Evolutionary conservation across 768 basidiomycete genomes (phyloP).

Genomic region (Coprinellus micaceus): DNA sequence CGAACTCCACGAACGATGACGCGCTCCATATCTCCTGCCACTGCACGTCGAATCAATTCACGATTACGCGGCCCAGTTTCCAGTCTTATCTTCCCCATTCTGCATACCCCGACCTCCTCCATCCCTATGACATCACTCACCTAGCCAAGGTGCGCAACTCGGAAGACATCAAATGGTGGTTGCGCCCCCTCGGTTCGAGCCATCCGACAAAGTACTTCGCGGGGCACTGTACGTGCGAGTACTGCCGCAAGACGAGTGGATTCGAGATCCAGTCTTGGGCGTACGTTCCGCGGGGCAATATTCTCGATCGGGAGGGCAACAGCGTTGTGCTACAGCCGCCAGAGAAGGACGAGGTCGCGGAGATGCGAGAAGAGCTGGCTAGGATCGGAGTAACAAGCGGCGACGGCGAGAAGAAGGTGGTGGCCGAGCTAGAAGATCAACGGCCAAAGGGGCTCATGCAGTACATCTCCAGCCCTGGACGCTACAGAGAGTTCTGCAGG

Average conservation of each 20-base stretch:
- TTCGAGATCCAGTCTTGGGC: conserved; percentile 28
- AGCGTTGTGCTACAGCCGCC: conserved; percentile 14
- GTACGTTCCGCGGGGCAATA: conserved; percentile 25
- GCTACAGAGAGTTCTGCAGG: conserved; percentile 26
- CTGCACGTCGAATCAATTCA: conserved; percentile 23
- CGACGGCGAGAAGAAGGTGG: neutral
- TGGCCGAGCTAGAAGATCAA: neutral
- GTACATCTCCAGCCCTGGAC: conserved; percentile 27
- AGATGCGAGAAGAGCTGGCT: neutral
- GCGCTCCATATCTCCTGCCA: conserved; percentile 24
- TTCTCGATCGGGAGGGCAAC: conserved; percentile 14
- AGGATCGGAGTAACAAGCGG: neutral
- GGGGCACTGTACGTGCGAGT: conserved; percentile 27
- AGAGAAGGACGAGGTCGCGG: neutral
- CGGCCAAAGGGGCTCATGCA: conserved; percentile 22
- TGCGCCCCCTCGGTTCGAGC: conserved; percentile 13
- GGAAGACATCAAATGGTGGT: conserved; percentile 30
- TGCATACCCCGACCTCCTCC: conserved; percentile 27
- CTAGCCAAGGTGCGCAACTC: conserved; percentile 20
- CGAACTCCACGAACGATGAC: conserved; percentile 1
- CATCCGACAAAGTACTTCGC: conserved; percentile 25
- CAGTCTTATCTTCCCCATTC: conserved; percentile 18
- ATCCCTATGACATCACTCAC: conserved; percentile 19
- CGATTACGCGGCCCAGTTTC: conserved; percentile 22
- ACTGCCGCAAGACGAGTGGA: conserved; percentile 25